Base-by-base conservation (phyloP, 495 filamentous ascomycete genomes). In the Cladorrhinum samala region DNA sequence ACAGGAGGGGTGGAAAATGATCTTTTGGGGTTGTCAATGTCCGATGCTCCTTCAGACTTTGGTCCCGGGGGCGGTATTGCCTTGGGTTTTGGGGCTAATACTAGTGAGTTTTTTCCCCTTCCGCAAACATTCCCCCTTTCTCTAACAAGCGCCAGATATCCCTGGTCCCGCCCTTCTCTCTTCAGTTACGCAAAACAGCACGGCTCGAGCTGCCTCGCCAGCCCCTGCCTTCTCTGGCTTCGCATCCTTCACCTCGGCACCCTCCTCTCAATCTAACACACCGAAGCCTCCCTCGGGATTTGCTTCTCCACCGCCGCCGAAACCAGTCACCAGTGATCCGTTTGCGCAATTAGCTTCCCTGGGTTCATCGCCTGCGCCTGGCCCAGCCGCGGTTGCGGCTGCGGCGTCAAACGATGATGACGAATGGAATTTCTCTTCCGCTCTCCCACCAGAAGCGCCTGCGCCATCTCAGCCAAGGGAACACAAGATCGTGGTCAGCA, bases 371-470 rank as follows among this genome's bases (percentile, higher is more conserved):
- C 60, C 69, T 46, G 55, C 60, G 16, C 57, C 68, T 9, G 43
- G 58, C 21, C 52, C 48, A 53, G 65, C 69, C 27, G 50, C 61
- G 21, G 55, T 55, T 23, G 63, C 67, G 48, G 59, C 70, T 46
- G 61, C 71, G 21, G 54, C 64, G 23, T 23, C 72, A 63, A 58
- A 84, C 48, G 81, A 84, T 24, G 86, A 89, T 18, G 93, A 98
- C 56, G 93, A 98, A 60, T 98, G 93, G 93, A 83, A 83, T 33
- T 98, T 97, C 62, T 78, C 88, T 7, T 96, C 93, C 3, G 87
- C 93, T 0, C 72, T 97, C 2, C 91, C 91, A 0, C 81, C 85
- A 23, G 79, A 82, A 46, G 53, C 66, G n/a, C n/a, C n/a, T 9
- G 6, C 27, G 27, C 63, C 68, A 9, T 14, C 52, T 8, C 45